Evolutionary conservation across 1,284 basidiomycete genomes (phyloP), one percentile per base, ranked within the genome.

Genomic region (Sporisorium graminicola): DNA sequence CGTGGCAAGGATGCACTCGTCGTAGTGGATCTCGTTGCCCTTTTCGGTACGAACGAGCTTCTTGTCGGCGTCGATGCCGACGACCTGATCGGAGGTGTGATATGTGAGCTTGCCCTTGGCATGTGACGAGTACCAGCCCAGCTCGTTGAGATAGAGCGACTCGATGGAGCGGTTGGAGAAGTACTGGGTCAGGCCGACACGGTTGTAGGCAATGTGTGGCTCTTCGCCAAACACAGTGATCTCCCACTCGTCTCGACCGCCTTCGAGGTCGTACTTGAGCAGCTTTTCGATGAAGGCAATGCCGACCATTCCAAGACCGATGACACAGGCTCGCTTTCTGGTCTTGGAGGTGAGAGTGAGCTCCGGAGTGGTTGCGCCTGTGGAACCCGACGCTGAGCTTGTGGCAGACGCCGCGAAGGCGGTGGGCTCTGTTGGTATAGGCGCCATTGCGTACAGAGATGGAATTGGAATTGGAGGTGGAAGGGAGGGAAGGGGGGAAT

Each of bases 261-360:
- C 73, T 66, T 80, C 53, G 14, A 75, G 58, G 43, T 79, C 77
- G 55, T 75, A 74, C 54, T 80, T 79, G 54, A 81, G 73, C 50
- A 80, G 74, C 66, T 82, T 82, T 52, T 81, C 81, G 50, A 82
- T 56, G 61, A 81, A 78, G 88, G 90, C 90, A 43, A 91, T 90
- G 14, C 90, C 90, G 43, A 91, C 90, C 91, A 91, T 91, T 26
- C 91, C 91, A 8, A 92, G 87, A 2, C 91, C 91, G 55, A 90
- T 90, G 65, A 90, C 88, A 54, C 89, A 88, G 52, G 90, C 79
- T 58, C 74, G 78, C 57, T 77, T 80, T 24, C 54, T 68, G 26
- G 58, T 75, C 51, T 63, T 75, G n/a, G 58, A 10, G 16, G 58
- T 46, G 40, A 68, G 62, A 9, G 54, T n/a, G 1, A 65, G 60